Evolutionary conservation across 345 rosid genomes (phyloP), one percentile per base, ranked within the genome.

Genomic region (Arabidopsis arenosa): DNA sequence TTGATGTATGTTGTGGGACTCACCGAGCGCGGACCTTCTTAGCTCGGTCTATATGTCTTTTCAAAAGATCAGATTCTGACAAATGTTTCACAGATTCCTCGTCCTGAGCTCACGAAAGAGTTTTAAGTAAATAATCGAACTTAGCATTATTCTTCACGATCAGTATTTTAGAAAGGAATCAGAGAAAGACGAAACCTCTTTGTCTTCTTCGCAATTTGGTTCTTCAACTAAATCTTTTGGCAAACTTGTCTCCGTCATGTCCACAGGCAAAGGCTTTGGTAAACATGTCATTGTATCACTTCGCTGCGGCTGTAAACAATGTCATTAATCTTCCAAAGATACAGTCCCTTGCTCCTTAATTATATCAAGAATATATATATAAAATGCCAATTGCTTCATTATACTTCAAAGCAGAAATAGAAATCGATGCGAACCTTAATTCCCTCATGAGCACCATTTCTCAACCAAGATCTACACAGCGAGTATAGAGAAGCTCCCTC

Each of bases 391-490:
- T 6, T 43, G 45, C 35, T 39, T 43, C 41, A 51, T 28, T 54
- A 44, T 9, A 21, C 9, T 18, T 5, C 4, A 63, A 53, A 53
- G 61, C 55, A n/a, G 2, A 63, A 56, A 47, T 18, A 48, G 36
- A 40, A 6, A 14, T 43, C 47, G 59, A 49, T 15, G 51, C 79
- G 32, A 76, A 94, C 97, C 96, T 88, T 90, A 68, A 45, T 67
- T 77, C 89, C 90, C 68, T 95, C 93, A 36, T 83, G 84, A 73
- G 75, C 83, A 70, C 97, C 97, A 79, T 90, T 92, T 84, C 88
- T 88, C 84, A 95, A 73, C 99, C 99, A 95, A 60, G 97, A 92
- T 37, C 97, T 85, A 69, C 97, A 93, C 66, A 95, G 90, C 21
- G 87, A 80, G 74, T 92, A 95, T 49, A 95, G 81, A 73, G 99